These are phyloP conservation scores for sweet orange (Citrus sinensis) DNA, from an alignment of 345 rosid species.

Conservation along the genomic window DNA sequence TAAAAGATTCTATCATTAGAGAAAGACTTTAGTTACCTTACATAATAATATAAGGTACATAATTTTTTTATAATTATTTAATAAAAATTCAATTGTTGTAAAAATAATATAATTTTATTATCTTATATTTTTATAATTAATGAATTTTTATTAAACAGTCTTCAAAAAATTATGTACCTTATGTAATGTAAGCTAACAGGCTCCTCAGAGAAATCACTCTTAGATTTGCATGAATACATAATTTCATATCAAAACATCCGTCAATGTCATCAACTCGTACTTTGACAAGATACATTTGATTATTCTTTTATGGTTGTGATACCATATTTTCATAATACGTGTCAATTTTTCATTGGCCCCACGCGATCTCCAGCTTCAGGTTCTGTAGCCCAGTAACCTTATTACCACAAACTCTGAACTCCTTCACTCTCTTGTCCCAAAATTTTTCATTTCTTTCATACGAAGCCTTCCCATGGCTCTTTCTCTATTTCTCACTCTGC, in stretches of 20 bases:
- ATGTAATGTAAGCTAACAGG: no score
- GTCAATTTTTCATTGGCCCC: neutral
- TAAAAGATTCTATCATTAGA: neutral
- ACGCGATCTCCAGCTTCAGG: neutral
- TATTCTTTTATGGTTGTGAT: neutral
- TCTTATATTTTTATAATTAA: no score
- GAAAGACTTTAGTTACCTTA: neutral
- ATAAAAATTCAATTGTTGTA: accelerated
- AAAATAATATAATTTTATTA: no score
- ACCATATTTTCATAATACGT: neutral
- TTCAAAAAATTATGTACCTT: accelerated
- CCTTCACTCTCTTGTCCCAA: slow-evolving; percentile 15
- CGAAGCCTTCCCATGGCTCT: slow-evolving; percentile 6
- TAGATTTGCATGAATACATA: neutral
- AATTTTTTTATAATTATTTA: accelerated
- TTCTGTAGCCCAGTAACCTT: neutral
- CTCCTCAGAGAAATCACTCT: neutral
- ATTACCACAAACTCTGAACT: neutral
- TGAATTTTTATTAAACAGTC: accelerated
- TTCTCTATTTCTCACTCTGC: neutral
- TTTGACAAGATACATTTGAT: neutral
- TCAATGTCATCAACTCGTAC: neutral
- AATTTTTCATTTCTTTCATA: neutral
- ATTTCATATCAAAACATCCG: neutral
- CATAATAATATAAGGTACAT: no score